These are phyloP conservation scores for Arthrobotrys sphaeroides DNA, from an alignment of 2,329 filamentous ascomycete genomes.

Conservation along the genomic window DNA sequence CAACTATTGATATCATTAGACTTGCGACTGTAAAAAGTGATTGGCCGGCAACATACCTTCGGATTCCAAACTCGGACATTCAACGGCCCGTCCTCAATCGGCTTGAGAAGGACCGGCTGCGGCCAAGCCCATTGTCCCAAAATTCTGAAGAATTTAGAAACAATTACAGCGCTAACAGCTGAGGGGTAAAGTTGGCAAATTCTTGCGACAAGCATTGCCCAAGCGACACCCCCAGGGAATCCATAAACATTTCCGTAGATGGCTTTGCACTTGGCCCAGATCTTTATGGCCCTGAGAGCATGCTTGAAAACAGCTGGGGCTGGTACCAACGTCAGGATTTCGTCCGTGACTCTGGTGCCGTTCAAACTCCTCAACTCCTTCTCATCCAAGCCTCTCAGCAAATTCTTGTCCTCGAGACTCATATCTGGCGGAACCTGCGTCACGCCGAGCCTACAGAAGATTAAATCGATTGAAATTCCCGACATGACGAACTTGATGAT, in stretches of 20 bases:
- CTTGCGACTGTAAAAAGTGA: not conserved
- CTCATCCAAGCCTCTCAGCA: constrained; percentile 86
- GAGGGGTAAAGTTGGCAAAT: constrained; percentile 96
- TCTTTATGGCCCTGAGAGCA: constrained; percentile 88
- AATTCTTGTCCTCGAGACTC: constrained; percentile 80
- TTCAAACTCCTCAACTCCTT: constrained; percentile 88
- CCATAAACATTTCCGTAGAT: constrained; percentile 97
- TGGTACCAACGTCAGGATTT: constrained; percentile 87
- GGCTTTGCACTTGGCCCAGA: constrained; percentile 92
- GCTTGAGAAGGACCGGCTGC: constrained; percentile 87
- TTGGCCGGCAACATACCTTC: constrained; percentile 67
- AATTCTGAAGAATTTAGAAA: constrained; percentile 93
- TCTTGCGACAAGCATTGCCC: constrained; percentile 95
- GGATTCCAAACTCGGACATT: constrained; percentile 95
- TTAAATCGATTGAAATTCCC: constrained; percentile 93
- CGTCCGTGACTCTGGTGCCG: constrained; percentile 91
- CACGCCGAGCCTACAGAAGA: constrained; percentile 79
- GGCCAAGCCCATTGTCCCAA: constrained; percentile 95
- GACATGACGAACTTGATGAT: constrained; percentile 96
- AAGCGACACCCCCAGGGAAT: constrained; percentile 95
- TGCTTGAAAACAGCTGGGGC: constrained; percentile 89
- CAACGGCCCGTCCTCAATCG: constrained; percentile 81
- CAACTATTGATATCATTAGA: constrained; percentile 64
- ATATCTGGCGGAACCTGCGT: constrained; percentile 77
- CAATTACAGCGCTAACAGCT: constrained; percentile 85